Conservation (phyloP, 2,329 filamentous ascomycete species). For the Monosporascus sp. region DNA sequence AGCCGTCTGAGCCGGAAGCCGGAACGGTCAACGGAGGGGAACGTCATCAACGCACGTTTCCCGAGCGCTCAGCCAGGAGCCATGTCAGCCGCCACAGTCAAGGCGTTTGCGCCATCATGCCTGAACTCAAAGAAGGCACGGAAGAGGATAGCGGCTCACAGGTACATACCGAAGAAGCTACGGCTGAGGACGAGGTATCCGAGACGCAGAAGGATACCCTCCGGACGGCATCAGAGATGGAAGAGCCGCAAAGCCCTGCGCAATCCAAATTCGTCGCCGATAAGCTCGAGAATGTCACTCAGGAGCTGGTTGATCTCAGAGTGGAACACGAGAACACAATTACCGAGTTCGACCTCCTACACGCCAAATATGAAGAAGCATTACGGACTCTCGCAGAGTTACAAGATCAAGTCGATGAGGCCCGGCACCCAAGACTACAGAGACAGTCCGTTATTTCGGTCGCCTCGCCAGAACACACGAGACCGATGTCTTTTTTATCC, state of each 20-base stretch:
- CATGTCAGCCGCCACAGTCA: slow-evolving; percentile 49
- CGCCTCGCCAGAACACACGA: slow-evolving; percentile 42
- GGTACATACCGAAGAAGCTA: slow-evolving; percentile 4
- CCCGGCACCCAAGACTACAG: slow-evolving; percentile 53
- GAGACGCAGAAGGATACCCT: slow-evolving; percentile 5
- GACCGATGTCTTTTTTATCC: slow-evolving; percentile 80
- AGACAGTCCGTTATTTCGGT: slow-evolving; percentile 53
- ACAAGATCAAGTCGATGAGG: slow-evolving; percentile 79
- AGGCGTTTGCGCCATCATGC: slow-evolving; percentile 45
- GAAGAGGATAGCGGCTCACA: slow-evolving; percentile 24
- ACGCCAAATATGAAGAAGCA: slow-evolving; percentile 86
- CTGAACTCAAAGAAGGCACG: slow-evolving; percentile 42
- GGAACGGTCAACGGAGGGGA: slow-evolving; percentile 34
- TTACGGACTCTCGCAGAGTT: slow-evolving; percentile 76
- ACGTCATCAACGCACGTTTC: slow-evolving; percentile 36
- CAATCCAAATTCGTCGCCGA: slow-evolving; percentile 84
- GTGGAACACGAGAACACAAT: slow-evolving; percentile 85
- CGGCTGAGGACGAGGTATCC: slow-evolving; percentile 3
- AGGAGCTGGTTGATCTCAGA: slow-evolving; percentile 84
- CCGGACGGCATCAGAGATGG: slow-evolving; percentile 2
- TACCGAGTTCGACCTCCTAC: slow-evolving; percentile 73
- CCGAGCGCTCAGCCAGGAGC: slow-evolving; percentile 50
- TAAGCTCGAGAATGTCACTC: slow-evolving; percentile 84
- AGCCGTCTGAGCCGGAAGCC: slow-evolving; percentile 31
- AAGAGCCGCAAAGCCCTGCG: slow-evolving; percentile 59